Evolutionary conservation across 1,139 yeast species (phyloP), one percentile per base, ranked within the genome.

Genomic region (Casaregolazyma lundiana): DNA sequence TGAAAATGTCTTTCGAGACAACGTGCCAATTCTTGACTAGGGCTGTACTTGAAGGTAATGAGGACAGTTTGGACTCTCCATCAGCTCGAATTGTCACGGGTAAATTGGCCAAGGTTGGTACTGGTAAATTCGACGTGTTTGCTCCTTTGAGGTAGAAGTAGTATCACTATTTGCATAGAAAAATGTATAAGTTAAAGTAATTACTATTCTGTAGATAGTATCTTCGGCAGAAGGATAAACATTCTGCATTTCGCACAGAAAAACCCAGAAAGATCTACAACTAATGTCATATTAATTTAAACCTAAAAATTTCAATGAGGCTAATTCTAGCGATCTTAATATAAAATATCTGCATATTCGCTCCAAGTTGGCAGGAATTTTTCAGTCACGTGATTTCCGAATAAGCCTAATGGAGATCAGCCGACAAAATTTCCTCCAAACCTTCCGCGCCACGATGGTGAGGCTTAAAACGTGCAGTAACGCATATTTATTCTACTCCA

Each of bases 1-100:
- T 89, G 92, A 94, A 94, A 76, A 94, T 94, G 99, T 88, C 97
- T 50, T 94, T 89, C 68, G 99, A 94, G 71, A 92, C 98, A 41
- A 94, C 99, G 2, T 89, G 97, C 73, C 95, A 87, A 68, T 94
- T 94, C 76, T 77, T 94, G 67, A 92, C 97, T 46, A 88, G 88
- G 73, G 96, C 98, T 9, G 97, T 94, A 39, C 75, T 94, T 64
- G 94, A 92, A 58, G 89, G 94, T 53, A 96, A 87, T 53, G 75
- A 83, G 59, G 99, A 94, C 69, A 81, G 81, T 53, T 73, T 94
- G 62, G 90, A 88, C 58, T 81, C 89, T 52, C 99, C 99, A 26
- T 85, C 96, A 39, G 95, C 98, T n/a, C 78, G 94, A 63, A 81
- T 94, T 58, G 98, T 94, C 43, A 67, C 89, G 66, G 99, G 99